phyloP scores from a whole-genome alignment of 2,329 filamentous ascomycete species.

The Fusarium illudens region DNA sequence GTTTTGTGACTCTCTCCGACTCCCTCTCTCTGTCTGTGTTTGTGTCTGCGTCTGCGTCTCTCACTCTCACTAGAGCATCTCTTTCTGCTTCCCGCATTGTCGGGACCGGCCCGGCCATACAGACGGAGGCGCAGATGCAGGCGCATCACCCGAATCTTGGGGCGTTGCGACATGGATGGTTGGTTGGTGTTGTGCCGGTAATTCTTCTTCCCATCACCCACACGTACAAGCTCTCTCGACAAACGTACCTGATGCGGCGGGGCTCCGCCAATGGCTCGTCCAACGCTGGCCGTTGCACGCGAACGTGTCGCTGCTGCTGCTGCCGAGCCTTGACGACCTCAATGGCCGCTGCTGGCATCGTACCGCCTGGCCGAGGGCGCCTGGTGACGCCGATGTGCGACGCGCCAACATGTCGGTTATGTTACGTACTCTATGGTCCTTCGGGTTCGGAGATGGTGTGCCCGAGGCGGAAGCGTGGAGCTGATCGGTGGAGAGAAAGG shows the following conservation, averaged over 20 bases:
- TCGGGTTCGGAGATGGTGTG: constrained; percentile 3
- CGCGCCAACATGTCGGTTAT: constrained; percentile 30
- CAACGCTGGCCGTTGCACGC: constrained; percentile 23
- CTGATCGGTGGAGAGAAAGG: constrained; percentile 9
- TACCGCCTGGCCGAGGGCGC: constrained; percentile 27
- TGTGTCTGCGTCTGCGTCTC: neutral
- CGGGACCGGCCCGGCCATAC: constrained; percentile 41
- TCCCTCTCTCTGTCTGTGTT: constrained; percentile 3
- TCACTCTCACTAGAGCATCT: constrained; percentile 14
- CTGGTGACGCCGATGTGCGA: constrained; percentile 32
- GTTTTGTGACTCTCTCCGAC: neutral
- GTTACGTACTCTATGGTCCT: neutral
- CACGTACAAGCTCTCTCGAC: constrained; percentile 11
- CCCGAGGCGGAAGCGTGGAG: constrained; percentile 21
- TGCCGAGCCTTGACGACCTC: constrained; percentile 11
- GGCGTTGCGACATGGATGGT: constrained; percentile 3
- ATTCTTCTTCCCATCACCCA: constrained; percentile 24
- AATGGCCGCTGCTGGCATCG: constrained; percentile 18
- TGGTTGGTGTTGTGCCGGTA: constrained; percentile 20
- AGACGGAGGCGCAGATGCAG: constrained; percentile 19
- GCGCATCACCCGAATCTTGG: constrained; percentile 4
- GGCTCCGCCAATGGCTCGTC: constrained; percentile 24
- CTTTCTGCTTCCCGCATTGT: constrained; percentile 22
- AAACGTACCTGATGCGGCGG: constrained; percentile 39
- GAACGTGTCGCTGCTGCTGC: constrained; percentile 2